Evolutionary conservation across 805 yeast genomes (phyloP), one percentile per base, ranked within the genome.

Genomic region (Cyberlindnera saturnus): DNA sequence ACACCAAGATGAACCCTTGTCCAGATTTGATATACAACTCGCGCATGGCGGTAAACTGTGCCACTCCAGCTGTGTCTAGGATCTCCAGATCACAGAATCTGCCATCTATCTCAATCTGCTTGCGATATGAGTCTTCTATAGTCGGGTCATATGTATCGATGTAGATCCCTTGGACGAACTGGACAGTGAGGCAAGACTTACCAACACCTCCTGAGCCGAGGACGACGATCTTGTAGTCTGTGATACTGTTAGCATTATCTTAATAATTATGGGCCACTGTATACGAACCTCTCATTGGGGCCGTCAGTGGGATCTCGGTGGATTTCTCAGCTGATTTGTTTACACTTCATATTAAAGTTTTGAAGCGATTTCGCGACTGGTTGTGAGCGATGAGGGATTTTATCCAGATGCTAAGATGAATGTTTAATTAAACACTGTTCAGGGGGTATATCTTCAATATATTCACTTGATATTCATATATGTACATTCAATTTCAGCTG

Each of bases 151-250:
- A 91, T 32, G 88, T 76, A 57, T 91, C 97, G 43, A 87, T 79
- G 62, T 87, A 90, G 3, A 85, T 84, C 10, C 93, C 93, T 61
- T 87, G 95, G 4, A 88, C 95, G 59, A 85, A 90, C 60, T 88
- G 96, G 6, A 88, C 96, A 1, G 96, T 89, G 34, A 91, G 70
- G 33, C 95, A 89, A 19, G 97, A 87, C 58, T 91, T 91, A 55
- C 99, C 99, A 8, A 88, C 96, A 65, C 97, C 96, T 55, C 97
- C 97, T 13, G 96, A 95, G 47, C 99, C 99, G 45, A 91, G 70
- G 16, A 91, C 93, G 15, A 87, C 97, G 36, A 93, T 70, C 60
- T 87, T 88, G 63, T 89, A 89, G 60, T 90, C 97, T 70, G 19
- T 11, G 4, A 14, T 7, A 17, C 1, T 17, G 49, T 48, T 40